Evolutionary conservation across 192 early-diverging fungal species (phyloP).

Genomic region (Umbelopsis isabellina): DNA sequence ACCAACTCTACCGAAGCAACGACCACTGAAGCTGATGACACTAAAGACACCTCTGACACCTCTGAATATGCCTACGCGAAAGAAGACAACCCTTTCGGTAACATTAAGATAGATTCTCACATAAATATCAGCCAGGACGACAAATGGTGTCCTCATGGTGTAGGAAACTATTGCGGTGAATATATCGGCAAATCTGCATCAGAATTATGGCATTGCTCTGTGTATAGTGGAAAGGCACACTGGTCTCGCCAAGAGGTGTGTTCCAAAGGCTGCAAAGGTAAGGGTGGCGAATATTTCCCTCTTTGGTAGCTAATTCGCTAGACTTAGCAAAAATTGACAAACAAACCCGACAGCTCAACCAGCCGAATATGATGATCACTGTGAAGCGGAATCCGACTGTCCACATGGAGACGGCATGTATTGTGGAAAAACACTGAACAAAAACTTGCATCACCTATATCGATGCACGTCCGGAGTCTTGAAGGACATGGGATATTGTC

Average conservation of each 20-base stretch:
- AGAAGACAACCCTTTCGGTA: background rate
- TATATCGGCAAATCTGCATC: slow-evolving; percentile 13
- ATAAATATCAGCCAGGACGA: slow-evolving; percentile 3
- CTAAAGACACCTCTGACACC: no score
- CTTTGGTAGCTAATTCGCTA: no score
- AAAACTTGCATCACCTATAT: slow-evolving; percentile 16
- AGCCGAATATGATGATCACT: slow-evolving; percentile 19
- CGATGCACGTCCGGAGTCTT: slow-evolving; percentile 12
- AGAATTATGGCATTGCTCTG: slow-evolving; percentile 12
- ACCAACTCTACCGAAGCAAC: no score
- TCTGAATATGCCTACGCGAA: no score
- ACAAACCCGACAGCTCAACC: background rate
- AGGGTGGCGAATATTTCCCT: background rate
- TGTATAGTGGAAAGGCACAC: slow-evolving; percentile 11
- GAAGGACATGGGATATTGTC: slow-evolving; percentile 20
- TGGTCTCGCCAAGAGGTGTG: slow-evolving; percentile 18
- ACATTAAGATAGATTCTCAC: slow-evolving; percentile 18
- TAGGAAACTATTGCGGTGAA: slow-evolving; percentile 22
- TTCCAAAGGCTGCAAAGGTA: slow-evolving; percentile 23
- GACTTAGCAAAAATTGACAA: no score
- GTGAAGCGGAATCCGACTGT: slow-evolving; percentile 18
- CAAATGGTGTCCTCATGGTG: slow-evolving; percentile 25
- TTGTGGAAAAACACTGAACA: slow-evolving; percentile 12
- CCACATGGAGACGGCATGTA: slow-evolving; percentile 27
- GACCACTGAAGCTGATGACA: no score